A percentile compares a stretch with the other conserved stretches of the same genome.
phyloP scores from a whole-genome alignment of 441 rosid species.

The Euphorbia celastroides region DNA sequence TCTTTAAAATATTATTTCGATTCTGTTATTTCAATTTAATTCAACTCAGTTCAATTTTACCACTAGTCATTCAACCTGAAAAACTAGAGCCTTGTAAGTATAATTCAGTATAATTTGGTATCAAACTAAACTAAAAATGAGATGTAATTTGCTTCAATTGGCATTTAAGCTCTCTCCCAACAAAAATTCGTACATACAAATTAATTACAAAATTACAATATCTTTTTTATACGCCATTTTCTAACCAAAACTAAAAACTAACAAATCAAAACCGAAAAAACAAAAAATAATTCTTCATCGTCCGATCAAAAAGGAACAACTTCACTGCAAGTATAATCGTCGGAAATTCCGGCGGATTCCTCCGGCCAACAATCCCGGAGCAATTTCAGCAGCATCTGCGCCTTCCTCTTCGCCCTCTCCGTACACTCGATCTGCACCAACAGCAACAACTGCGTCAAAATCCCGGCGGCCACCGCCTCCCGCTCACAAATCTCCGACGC shows the following conservation, averaged over 20 bases:
- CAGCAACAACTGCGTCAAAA: constrained; percentile 64
- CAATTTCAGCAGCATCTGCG: constrained; percentile 72
- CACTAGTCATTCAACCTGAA: too few species aligned
- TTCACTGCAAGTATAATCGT: constrained; percentile 66
- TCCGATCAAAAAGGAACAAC: constrained; percentile 57
- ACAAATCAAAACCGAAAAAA: background rate
- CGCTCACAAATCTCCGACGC: constrained; percentile 52
- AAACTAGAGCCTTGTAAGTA: too few species aligned
- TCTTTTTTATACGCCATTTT: constrained; percentile 18
- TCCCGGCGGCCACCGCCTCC: constrained; percentile 79
- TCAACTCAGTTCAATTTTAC: too few species aligned
- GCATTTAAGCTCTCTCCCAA: constrained; percentile 13
- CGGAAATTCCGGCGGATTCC: constrained; percentile 55
- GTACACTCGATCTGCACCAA: constrained; percentile 92
- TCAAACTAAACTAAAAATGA: background rate
- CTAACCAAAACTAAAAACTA: background rate
- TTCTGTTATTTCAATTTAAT: too few species aligned
- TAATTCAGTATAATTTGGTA: background rate
- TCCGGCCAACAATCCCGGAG: constrained; percentile 83
- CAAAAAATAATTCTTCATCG: background rate
- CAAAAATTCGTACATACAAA: constrained; percentile 34
- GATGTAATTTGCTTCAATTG: constrained; percentile 17
- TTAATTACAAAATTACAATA: constrained; percentile 20
- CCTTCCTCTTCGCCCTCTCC: constrained; percentile 87
- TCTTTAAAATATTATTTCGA: too few species aligned